Conservation (phyloP, 306 rosid species). For the Vigna hirtella region DNA sequence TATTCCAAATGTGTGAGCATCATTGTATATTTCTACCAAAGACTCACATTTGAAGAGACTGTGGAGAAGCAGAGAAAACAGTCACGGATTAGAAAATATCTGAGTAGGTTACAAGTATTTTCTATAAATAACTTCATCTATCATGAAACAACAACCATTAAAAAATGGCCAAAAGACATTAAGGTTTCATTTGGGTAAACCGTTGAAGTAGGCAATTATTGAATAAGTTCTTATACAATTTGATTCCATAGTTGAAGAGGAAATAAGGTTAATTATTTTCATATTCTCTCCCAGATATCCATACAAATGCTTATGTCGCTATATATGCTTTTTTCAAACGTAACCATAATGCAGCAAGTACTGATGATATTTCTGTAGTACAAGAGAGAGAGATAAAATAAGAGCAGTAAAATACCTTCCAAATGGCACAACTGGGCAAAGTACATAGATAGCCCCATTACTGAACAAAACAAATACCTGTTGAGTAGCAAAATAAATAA, state of each 20-base stretch:
- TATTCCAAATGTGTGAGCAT: conserved; percentile 83
- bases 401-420: conserved; percentile 72
- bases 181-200: not conserved
- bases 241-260: not conserved
- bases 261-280: not conserved
- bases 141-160: not conserved
- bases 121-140: conserved; percentile 35
- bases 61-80: conserved; percentile 49
- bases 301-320: not conserved
- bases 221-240: not conserved
- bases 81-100: conserved; percentile 40
- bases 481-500: conserved; percentile 29
- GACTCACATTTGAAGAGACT: conserved; percentile 83
- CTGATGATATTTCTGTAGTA: not conserved
- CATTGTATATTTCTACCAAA: conserved; percentile 75
- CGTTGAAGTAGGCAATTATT: not conserved
- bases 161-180: conserved; percentile 20
- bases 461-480: conserved; percentile 91
- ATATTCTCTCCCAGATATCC: not conserved
- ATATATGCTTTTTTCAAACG: not conserved
- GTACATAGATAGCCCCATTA: conserved; percentile 82
- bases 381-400: not conserved
- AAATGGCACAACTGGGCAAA: conserved; percentile 94
- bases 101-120: conserved; percentile 18
- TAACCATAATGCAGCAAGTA: conserved; percentile 22